Conservation (phyloP, 2,329 filamentous ascomycete species). For the Talaromyces verruculosus region DNA sequence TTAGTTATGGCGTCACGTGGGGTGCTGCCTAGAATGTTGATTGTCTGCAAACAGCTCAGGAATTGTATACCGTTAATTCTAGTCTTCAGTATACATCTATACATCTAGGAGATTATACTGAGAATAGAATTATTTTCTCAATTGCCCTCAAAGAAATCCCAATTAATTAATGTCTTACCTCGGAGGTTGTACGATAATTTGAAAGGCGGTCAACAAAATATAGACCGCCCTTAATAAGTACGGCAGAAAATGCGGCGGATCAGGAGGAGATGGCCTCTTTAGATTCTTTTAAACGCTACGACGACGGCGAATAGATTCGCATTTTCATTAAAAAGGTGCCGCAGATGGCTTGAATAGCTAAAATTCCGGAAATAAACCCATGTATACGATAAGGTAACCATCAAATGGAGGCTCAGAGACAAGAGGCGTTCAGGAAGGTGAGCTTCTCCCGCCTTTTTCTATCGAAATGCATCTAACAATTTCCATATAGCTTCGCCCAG, state of each 20-base stretch:
- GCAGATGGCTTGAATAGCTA: background rate
- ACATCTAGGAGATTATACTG: background rate
- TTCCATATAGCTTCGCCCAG: slow-evolving; percentile 53
- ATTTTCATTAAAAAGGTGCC: background rate
- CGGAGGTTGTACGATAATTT: background rate
- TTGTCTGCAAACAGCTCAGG: background rate
- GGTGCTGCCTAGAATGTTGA: background rate
- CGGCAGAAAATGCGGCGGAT: slow-evolving; percentile 30
- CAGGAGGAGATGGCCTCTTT: background rate
- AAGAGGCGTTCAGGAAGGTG: slow-evolving; percentile 46
- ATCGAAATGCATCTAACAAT: slow-evolving; percentile 22
- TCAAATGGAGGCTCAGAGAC: slow-evolving; percentile 39
- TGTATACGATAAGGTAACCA: background rate
- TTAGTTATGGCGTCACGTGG: slow-evolving; percentile 20
- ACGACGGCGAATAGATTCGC: background rate
- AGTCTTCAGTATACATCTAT: background rate
- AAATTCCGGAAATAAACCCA: background rate
- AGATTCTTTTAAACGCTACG: background rate
- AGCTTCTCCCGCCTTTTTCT: background rate
- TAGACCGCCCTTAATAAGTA: background rate
- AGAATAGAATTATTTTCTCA: background rate
- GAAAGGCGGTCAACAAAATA: slow-evolving; percentile 3
- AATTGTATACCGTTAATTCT: no score
- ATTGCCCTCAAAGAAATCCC: background rate
- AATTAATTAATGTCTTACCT: background rate